Base-by-base conservation (phyloP, 805 yeast genomes). In the Ogataea naganishii region DNA sequence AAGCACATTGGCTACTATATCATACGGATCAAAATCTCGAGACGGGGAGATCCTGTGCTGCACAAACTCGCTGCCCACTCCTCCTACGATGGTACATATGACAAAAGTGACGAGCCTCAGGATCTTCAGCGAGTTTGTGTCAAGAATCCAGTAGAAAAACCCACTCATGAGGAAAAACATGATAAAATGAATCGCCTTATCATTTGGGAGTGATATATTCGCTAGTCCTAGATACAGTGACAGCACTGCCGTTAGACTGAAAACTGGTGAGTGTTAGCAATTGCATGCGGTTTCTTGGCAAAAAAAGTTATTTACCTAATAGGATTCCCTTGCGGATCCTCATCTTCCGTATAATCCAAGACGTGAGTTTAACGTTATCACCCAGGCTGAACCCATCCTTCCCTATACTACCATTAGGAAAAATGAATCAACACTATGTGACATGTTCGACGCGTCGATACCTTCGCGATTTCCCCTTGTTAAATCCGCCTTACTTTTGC, bases 141-240 rank as follows among this genome's bases (percentile, higher is more conserved):
- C 66, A 27, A 67, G 45, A 3, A 65, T 46, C 53, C 66, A 64
- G 44, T 64, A 70, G 38, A 71, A 68, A 31, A 69, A 62, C 2
- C 49, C 43, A 2, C 72, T 69, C 36, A 71, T 50, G 1, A 66
- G 32, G 34, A 60, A 50, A 38, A 72, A 72, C 34, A 64, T 56
- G 4, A 40, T 22, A 33, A 69, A 69, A 41, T 72, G 79, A 2
- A 69, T 37, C 15, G 49, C 34, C 40, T 72, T 72, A 41, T 72
- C 79, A 45, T 69, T 58, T 7, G 49, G 48, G 14, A 72, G 40
- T 1, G 60, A 58, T 3, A 72, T 43, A 51, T 59, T 58, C 6
- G 75, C 68, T 42, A 72, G 66, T 14, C 79, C 79, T 6, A 72
- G 51, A 36, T 69, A 70, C 1, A 44, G 34, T 0, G 61, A 47